Evolutionary conservation across 1,139 yeast genomes (phyloP).

Genomic region (Blastobotrys ciferrii): DNA sequence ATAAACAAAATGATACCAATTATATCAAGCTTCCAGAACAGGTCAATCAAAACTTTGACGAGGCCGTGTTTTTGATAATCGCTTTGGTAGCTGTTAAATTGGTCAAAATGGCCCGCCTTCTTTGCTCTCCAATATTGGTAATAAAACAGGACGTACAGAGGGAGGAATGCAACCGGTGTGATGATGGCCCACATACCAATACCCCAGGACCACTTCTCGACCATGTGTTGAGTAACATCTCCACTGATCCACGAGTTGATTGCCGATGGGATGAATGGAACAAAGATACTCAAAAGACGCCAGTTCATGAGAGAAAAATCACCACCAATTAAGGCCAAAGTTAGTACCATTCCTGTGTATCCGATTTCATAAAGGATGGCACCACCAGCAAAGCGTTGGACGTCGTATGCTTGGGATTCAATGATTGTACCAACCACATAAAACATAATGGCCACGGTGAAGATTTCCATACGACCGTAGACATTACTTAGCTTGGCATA

Average conservation of each 20-base stretch:
- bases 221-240: slow-evolving; percentile 45
- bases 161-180: slow-evolving; percentile 61
- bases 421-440: slow-evolving; percentile 69
- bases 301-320: slow-evolving; percentile 67
- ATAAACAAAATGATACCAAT: slow-evolving; percentile 52
- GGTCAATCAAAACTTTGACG: slow-evolving; percentile 31
- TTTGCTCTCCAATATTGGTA: slow-evolving; percentile 57
- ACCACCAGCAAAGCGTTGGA: slow-evolving; percentile 72
- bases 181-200: slow-evolving; percentile 80
- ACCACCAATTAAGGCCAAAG: slow-evolving; percentile 55
- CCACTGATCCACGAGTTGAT: slow-evolving; percentile 78
- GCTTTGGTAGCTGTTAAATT: slow-evolving; percentile 28
- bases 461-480: slow-evolving; percentile 63
- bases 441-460: slow-evolving; percentile 53
- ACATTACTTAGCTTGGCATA: slow-evolving; percentile 68
- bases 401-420: slow-evolving; percentile 64
- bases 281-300: slow-evolving; percentile 61
- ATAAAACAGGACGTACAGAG: slow-evolving; percentile 50
- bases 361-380: slow-evolving; percentile 69
- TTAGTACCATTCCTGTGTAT: slow-evolving; percentile 58
- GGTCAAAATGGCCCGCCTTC: slow-evolving; percentile 47
- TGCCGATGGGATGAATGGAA: slow-evolving; percentile 66
- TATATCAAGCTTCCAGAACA: slow-evolving; percentile 51
- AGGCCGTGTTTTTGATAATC: slow-evolving; percentile 25
- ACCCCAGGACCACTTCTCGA: slow-evolving; percentile 60